Conservation (phyloP, 2,329 filamentous ascomycete genomes). For the Tolypocladium paradoxum region DNA sequence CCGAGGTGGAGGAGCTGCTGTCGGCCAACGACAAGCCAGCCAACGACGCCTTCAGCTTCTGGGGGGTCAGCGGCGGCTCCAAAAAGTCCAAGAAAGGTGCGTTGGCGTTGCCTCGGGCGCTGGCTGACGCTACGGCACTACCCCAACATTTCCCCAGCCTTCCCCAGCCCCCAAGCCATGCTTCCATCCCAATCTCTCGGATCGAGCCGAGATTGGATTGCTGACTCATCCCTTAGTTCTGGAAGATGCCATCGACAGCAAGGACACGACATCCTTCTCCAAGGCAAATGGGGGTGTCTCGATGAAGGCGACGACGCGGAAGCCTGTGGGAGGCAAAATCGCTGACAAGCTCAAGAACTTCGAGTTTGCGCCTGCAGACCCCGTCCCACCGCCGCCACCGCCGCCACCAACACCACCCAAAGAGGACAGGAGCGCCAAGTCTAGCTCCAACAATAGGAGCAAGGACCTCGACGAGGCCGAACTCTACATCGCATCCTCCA, state of each 20-base stretch:
- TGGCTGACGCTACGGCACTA: neutral
- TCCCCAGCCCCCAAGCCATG: slow-evolving; percentile 1
- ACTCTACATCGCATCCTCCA: slow-evolving; percentile 18
- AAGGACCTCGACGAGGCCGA: slow-evolving; percentile 22
- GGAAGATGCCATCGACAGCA: slow-evolving; percentile 30
- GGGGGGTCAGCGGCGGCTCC: slow-evolving; percentile 31
- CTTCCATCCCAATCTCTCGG: slow-evolving; percentile 12
- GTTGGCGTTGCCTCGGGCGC: slow-evolving; percentile 17
- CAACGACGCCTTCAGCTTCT: slow-evolving; percentile 43
- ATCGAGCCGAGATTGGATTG: slow-evolving; percentile 31
- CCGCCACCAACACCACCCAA: slow-evolving; percentile 23
- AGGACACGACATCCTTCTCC: slow-evolving; percentile 29
- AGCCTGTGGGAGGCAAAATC: slow-evolving; percentile 39
- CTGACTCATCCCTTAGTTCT: slow-evolving; percentile 38
- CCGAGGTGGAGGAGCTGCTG: slow-evolving; percentile 33
- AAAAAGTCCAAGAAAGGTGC: slow-evolving; percentile 34
- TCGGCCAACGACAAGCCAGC: slow-evolving; percentile 19
- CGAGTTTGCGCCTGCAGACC: slow-evolving; percentile 28
- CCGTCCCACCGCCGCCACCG: slow-evolving; percentile 23
- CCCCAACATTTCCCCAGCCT: slow-evolving; percentile 4
- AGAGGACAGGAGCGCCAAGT: slow-evolving; percentile 18
- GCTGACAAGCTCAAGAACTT: slow-evolving; percentile 47
- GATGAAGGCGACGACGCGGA: slow-evolving; percentile 34
- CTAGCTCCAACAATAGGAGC: slow-evolving; percentile 29
- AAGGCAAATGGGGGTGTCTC: slow-evolving; percentile 22